These are phyloP conservation scores for Elsinoe necatrix DNA, from an alignment of 2,329 filamentous ascomycete species.

Conservation along the genomic window DNA sequence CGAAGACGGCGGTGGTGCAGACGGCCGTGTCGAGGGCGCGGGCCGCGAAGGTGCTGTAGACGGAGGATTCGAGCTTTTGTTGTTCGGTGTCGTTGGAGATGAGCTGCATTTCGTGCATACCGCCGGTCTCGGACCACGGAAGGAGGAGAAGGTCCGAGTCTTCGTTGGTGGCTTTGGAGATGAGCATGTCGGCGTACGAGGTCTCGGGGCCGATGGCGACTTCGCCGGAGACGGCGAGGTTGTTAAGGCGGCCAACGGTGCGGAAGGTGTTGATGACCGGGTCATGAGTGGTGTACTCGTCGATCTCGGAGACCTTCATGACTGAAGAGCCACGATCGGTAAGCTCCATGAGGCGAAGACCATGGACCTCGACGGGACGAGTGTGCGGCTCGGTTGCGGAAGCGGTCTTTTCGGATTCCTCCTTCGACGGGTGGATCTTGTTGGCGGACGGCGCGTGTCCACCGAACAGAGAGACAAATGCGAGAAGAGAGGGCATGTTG, in stretches of 20 bases:
- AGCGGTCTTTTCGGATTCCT: conserved; percentile 20
- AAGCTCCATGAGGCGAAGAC: conserved; percentile 75
- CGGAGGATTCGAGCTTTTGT: conserved; percentile 51
- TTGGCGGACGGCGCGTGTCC: conserved; percentile 35
- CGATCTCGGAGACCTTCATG: conserved; percentile 81
- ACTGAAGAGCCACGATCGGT: conserved; percentile 90
- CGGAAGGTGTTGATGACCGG: conserved; percentile 87
- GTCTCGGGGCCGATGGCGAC: conserved; percentile 70
- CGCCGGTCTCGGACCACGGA: conserved; percentile 81
- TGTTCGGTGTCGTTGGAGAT: conserved; percentile 45
- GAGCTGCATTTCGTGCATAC: conserved; percentile 56
- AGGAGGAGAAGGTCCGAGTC: conserved; percentile 66
- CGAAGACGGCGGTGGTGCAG: conserved; percentile 67
- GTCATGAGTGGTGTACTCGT: conserved; percentile 58
- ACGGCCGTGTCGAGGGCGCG: conserved; percentile 54
- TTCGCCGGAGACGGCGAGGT: conserved; percentile 72
- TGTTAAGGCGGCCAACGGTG: conserved; percentile 76
- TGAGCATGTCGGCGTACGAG: conserved; percentile 70
- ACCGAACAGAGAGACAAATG: conserved; percentile 72
- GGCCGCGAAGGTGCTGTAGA: conserved; percentile 68
- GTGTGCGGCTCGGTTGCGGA: conserved; percentile 22
- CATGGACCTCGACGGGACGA: conserved; percentile 63
- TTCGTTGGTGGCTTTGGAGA: conserved; percentile 47
- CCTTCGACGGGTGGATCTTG: conserved; percentile 32
- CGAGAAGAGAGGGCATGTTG: conserved; percentile 72